phyloP scores from a whole-genome alignment of 2,329 filamentous ascomycete species.

The Ramularia endophylla region DNA sequence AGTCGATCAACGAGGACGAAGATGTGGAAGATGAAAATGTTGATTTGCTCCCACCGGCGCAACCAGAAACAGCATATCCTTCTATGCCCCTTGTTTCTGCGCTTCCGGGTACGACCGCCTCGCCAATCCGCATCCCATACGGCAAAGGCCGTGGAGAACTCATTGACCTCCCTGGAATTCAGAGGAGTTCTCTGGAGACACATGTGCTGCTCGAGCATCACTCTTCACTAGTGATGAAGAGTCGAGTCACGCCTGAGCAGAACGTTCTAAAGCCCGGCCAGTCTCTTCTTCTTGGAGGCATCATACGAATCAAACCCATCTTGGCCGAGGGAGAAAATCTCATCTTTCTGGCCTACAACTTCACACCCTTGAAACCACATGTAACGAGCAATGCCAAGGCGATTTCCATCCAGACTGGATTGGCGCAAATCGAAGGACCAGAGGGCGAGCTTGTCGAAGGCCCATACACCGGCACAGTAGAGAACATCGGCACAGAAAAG shows the following conservation, averaged over 20 bases:
- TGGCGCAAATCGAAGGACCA: constrained; percentile 7
- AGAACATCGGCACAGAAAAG: constrained; percentile 52
- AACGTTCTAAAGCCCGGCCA: constrained; percentile 66
- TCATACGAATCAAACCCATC: constrained; percentile 76
- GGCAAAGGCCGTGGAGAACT: constrained; percentile 81
- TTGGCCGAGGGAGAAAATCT: constrained; percentile 48
- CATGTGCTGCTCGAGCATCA: constrained; percentile 64
- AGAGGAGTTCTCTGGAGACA: constrained; percentile 64
- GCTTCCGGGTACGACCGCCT: constrained; percentile 88
- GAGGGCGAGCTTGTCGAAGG: constrained; percentile 34
- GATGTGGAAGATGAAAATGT: constrained; percentile 23
- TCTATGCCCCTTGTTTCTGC: constrained; percentile 80
- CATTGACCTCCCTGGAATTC: constrained; percentile 84
- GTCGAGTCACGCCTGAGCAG: constrained; percentile 67
- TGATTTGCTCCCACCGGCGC: constrained; percentile 67
- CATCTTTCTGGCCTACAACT: constrained; percentile 75
- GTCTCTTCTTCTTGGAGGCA: constrained; percentile 71
- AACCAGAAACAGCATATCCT: constrained; percentile 68
- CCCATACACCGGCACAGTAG: constrained; percentile 51
- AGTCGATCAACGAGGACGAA: constrained; percentile 13
- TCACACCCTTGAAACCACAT: constrained; percentile 72
- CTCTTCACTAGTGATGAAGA: constrained; percentile 68
- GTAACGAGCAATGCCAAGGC: constrained; percentile 77
- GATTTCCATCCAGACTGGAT: constrained; percentile 57
- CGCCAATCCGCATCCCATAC: constrained; percentile 88